Evolutionary conservation across 1,284 basidiomycete species (phyloP).

Genomic region (Phellinidium pouzarii): DNA sequence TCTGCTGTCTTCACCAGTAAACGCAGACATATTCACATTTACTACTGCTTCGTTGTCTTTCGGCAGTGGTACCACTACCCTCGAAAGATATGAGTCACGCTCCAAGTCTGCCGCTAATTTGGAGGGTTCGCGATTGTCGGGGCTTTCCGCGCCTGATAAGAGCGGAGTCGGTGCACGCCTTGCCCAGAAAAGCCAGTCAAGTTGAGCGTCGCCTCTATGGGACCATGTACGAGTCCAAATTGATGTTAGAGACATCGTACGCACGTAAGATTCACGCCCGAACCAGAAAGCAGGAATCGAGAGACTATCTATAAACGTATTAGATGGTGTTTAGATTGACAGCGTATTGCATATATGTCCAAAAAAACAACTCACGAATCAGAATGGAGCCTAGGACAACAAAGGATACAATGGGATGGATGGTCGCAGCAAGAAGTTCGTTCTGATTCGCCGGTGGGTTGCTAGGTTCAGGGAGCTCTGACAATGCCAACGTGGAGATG

Average conservation of each 20-base stretch:
- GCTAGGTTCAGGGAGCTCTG: conserved; percentile 54
- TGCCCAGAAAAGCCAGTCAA: background rate
- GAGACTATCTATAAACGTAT: conserved; percentile 55
- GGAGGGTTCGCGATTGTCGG: background rate
- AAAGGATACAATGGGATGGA: conserved; percentile 81
- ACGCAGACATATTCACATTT: too few species aligned
- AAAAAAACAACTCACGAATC: conserved; percentile 11
- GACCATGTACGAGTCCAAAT: background rate
- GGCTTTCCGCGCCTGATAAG: too few species aligned
- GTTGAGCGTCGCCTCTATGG: background rate
- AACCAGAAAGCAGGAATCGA: conserved; percentile 85
- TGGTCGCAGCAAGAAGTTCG: conserved; percentile 59
- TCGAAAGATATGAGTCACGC: background rate
- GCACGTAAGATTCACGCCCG: conserved; percentile 58
- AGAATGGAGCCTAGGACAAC: conserved; percentile 75
- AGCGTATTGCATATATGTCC: background rate
- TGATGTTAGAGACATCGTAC: conserved; percentile 31
- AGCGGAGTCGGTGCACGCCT: background rate
- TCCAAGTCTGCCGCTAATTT: background rate
- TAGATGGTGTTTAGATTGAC: background rate
- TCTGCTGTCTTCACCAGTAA: background rate
- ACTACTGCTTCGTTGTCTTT: background rate
- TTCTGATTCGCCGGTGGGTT: conserved; percentile 56
- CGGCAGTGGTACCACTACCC: too few species aligned
- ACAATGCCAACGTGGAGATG: conserved; percentile 71